phyloP scores from a whole-genome alignment of 2,329 filamentous ascomycete species.

The Apiospora sp. region DNA sequence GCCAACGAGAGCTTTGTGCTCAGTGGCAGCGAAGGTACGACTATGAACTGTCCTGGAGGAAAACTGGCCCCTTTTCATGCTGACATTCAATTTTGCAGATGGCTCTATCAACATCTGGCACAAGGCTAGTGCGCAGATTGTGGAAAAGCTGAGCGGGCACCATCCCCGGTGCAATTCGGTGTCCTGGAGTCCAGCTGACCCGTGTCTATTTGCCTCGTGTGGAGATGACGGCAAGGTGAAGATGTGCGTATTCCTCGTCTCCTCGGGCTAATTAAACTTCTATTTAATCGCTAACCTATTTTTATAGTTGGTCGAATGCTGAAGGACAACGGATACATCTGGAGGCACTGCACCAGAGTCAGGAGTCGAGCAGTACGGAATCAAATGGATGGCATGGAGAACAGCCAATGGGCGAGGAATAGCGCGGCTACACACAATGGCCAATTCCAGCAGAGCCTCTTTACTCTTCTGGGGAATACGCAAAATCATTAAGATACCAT shows the following conservation, averaged over 20 bases:
- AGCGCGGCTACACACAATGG: not conserved
- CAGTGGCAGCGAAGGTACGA: constrained; percentile 86
- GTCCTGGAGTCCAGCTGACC: constrained; percentile 85
- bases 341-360: constrained; percentile 27
- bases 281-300: constrained; percentile 31
- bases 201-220: constrained; percentile 86
- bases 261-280: not conserved
- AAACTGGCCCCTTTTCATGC: constrained; percentile 11
- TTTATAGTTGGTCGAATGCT: constrained; percentile 48
- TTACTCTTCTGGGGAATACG: not conserved
- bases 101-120: constrained; percentile 88
- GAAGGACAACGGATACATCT: constrained; percentile 38
- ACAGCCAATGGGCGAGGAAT: constrained; percentile 25
- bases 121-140: constrained; percentile 77
- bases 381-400: constrained; percentile 34
- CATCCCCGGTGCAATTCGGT: constrained; percentile 82
- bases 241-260: constrained; percentile 69
- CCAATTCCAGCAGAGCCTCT: not conserved
- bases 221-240: constrained; percentile 87
- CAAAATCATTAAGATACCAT: constrained; percentile 2
- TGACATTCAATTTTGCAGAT: constrained; percentile 47
- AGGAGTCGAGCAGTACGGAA: constrained; percentile 31
- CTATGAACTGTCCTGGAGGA: not conserved
- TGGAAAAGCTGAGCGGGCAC: constrained; percentile 82
- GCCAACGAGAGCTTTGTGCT: constrained; percentile 91